Evolutionary conservation across 2,329 filamentous ascomycete genomes (phyloP).

Genomic region (Rutstroemia sp.): DNA sequence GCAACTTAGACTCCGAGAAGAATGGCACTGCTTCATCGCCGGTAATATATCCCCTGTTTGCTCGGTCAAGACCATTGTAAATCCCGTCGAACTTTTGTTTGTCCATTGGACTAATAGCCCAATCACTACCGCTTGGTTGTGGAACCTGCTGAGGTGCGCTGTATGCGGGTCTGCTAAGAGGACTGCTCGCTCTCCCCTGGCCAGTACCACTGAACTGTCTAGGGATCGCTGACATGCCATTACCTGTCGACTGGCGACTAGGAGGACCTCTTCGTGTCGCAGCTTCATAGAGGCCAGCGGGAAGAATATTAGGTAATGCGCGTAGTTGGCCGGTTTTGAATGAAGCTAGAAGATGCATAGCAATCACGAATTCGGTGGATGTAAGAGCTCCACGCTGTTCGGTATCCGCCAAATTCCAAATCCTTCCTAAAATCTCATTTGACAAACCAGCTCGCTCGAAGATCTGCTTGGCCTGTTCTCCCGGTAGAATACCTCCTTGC

Average conservation of each 20-base stretch:
- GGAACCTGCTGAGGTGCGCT: constrained; percentile 31
- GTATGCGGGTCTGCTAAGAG: constrained; percentile 44
- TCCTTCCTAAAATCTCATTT: constrained; percentile 84
- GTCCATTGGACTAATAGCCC: constrained; percentile 76
- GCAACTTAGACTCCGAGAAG: constrained; percentile 83
- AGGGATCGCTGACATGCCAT: constrained; percentile 60
- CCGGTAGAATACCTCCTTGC: constrained; percentile 69
- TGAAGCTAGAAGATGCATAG: constrained; percentile 93
- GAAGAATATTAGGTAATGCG: constrained; percentile 70
- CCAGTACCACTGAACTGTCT: constrained; percentile 69
- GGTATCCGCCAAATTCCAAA: constrained; percentile 92
- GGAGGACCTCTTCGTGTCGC: constrained; percentile 59
- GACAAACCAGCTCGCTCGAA: constrained; percentile 89
- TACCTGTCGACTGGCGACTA: constrained; percentile 32
- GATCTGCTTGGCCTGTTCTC: constrained; percentile 83
- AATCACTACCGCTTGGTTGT: constrained; percentile 49
- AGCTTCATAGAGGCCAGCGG: constrained; percentile 82
- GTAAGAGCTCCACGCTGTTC: constrained; percentile 85
- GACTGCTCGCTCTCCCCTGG: constrained; percentile 51
- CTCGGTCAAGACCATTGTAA: constrained; percentile 76
- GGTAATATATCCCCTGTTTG: constrained; percentile 74
- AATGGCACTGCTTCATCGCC: constrained; percentile 93
- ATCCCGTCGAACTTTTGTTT: constrained; percentile 84
- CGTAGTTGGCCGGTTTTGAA: constrained; percentile 79
- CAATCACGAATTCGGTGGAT: constrained; percentile 89